Base-by-base conservation (phyloP, 139 green algal genomes). In the Picochlorum sp. region DNA sequence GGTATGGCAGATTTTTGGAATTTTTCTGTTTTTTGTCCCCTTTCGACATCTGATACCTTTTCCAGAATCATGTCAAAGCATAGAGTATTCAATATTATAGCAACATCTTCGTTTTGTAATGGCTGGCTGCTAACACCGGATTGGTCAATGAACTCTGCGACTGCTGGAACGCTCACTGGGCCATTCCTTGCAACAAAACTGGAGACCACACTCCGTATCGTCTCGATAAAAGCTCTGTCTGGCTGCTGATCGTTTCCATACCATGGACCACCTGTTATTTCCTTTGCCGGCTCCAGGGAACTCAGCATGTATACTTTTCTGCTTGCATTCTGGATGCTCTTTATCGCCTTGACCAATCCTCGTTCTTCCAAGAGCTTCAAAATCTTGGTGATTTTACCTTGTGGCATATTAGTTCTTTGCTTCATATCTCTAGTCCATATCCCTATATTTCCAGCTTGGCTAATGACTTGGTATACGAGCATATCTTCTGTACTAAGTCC, bases 241-340 rank as follows among this genome's bases (percentile, higher is more conserved):
- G 32, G 32, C 32, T 47, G 55, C 8, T 49, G 75, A 32, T 93
- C 77, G 18, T 90, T 77, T 1, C 85, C 93, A 74, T 95, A 97
- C 89, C 89, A 96, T 18, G 89, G 85, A 7, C 91, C 91, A 12
- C 91, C 91, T 10, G 91, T 98, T 35, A 98, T 80, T 63, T 98
- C 89, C 7, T 75, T 57, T 29, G 74, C 77, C 3, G 91, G 89
- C 63, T 97, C 85, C 55, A 97, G 68, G 70, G 94, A 85, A 20
- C 61, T 77, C 14, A 90, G 64, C 87, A 98, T 97, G 82, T 94
- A 96, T 9, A 97, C 69, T 63, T 76, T 76, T 9, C 58, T 37
- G 44, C 33, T 61, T 14, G 62, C 51, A 31, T 68, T 68, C 57
- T 71, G 62, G 43, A 76, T 57, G 51, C 57, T 68, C 59, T 71